Percentiles rank a stretch among this genome's conserved stretches.
Evolutionary conservation across 306 rosid species (phyloP).

Genomic region (Ochetophila trinervis): DNA sequence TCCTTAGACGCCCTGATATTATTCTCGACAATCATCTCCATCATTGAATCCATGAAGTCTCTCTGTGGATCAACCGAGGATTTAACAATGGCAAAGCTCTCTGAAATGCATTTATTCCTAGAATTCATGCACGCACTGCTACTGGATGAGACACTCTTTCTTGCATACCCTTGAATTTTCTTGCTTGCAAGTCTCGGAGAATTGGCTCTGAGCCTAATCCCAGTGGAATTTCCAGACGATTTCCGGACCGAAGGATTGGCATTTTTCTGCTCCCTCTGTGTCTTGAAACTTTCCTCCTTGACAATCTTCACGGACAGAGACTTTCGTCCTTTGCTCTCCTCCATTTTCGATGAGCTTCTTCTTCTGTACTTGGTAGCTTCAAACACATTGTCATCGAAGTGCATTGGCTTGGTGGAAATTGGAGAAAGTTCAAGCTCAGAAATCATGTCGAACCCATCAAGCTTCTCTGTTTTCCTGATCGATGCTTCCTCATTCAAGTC

Average conservation of each 20-base stretch:
- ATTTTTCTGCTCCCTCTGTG: slow-evolving; percentile 29
- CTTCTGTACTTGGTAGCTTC: slow-evolving; percentile 32
- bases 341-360: slow-evolving; percentile 41
- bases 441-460: slow-evolving; percentile 41
- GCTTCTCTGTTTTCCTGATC: slow-evolving; percentile 35
- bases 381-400: slow-evolving; percentile 36
- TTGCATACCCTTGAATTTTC: slow-evolving; percentile 48
- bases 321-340: slow-evolving; percentile 23
- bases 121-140: slow-evolving; percentile 23
- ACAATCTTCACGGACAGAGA: slow-evolving; percentile 31
- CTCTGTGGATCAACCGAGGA: slow-evolving; percentile 72
- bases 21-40: slow-evolving; percentile 91
- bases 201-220: slow-evolving; percentile 61
- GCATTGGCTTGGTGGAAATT: slow-evolving; percentile 52
- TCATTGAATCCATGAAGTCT: slow-evolving; percentile 86
- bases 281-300: slow-evolving; percentile 34
- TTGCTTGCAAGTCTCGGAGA: slow-evolving; percentile 67
- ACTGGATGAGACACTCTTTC: slow-evolving; percentile 54
- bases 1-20: slow-evolving; percentile 64
- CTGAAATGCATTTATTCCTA: slow-evolving; percentile 44
- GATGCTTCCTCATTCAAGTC: slow-evolving; percentile 54
- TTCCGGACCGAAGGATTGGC: slow-evolving; percentile 27
- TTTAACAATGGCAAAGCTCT: slow-evolving; percentile 79
- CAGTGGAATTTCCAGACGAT: slow-evolving; percentile 40
- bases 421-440: slow-evolving; percentile 59